Evolutionary conservation across 1,284 basidiomycete genomes (phyloP).

Genomic region (Amylostereum areolatum): DNA sequence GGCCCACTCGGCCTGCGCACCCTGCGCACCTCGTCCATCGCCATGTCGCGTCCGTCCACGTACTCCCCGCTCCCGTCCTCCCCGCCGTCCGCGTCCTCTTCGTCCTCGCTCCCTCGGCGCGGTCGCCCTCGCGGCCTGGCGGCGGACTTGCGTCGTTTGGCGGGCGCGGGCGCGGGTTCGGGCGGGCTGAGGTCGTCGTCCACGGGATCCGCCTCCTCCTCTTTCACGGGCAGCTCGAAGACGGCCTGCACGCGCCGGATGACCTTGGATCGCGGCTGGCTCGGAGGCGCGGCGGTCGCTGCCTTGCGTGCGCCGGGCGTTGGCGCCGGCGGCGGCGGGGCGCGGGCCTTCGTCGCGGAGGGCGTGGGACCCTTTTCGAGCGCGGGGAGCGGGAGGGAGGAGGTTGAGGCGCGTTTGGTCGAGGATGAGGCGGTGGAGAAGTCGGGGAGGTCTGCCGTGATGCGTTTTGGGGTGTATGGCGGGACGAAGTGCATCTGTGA

Average conservation of each 20-base stretch:
- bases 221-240: slow-evolving; percentile 12
- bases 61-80: slow-evolving; percentile 5
- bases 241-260: slow-evolving; percentile 14
- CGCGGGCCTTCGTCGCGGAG: slow-evolving; percentile 3
- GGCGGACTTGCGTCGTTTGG: background rate
- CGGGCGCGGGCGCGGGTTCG: background rate
- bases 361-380: background rate
- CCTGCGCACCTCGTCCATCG: background rate
- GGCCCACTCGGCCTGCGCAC: too few species aligned
- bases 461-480: slow-evolving; percentile 16
- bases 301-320: background rate
- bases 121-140: slow-evolving; percentile 3
- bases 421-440: slow-evolving; percentile 15
- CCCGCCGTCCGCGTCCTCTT: slow-evolving; percentile 8
- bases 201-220: slow-evolving; percentile 7
- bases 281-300: background rate
- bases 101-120: slow-evolving; percentile 2
- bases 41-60: background rate
- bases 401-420: slow-evolving; percentile 19
- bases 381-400: slow-evolving; percentile 6
- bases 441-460: slow-evolving; percentile 12
- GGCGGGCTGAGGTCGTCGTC: background rate
- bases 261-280: slow-evolving; percentile 3
- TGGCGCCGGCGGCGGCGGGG: too few species aligned
- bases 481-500: too few species aligned